These are phyloP conservation scores for Periconia macrospinosa DNA, from an alignment of 2,329 filamentous ascomycete species.

Conservation along the genomic window DNA sequence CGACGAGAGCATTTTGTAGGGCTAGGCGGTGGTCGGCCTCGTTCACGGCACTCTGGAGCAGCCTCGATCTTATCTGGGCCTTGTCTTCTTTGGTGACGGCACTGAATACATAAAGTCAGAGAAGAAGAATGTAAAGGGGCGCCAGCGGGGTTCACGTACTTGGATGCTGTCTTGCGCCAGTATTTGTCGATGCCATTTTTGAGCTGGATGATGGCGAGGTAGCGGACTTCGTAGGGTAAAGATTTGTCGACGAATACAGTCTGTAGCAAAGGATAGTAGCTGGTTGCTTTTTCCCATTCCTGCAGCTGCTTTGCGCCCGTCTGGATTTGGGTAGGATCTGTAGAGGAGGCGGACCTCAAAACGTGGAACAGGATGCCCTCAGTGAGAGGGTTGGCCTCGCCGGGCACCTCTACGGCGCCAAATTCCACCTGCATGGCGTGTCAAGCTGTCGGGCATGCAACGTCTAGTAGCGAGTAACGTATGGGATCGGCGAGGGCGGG, in stretches of 20 bases:
- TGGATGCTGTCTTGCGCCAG: slow-evolving; percentile 81
- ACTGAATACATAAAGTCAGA: slow-evolving; percentile 44
- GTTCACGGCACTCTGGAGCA: slow-evolving; percentile 75
- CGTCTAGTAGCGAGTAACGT: background rate
- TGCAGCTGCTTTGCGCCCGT: slow-evolving; percentile 56
- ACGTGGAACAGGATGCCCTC: slow-evolving; percentile 51
- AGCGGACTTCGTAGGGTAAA: slow-evolving; percentile 75
- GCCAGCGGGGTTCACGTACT: slow-evolving; percentile 45
- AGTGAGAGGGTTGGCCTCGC: slow-evolving; percentile 68
- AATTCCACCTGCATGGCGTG: slow-evolving; percentile 34
- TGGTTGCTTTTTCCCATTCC: slow-evolving; percentile 51
- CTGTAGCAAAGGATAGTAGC: slow-evolving; percentile 59
- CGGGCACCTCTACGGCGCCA: slow-evolving; percentile 71
- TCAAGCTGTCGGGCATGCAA: background rate
- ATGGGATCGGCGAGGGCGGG: background rate
- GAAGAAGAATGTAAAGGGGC: background rate
- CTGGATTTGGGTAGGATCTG: slow-evolving; percentile 53
- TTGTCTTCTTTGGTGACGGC: slow-evolving; percentile 72
- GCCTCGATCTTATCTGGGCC: slow-evolving; percentile 69
- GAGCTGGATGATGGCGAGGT: slow-evolving; percentile 88
- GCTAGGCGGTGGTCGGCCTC: slow-evolving; percentile 77
- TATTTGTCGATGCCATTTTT: slow-evolving; percentile 97
- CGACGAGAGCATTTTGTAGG: slow-evolving; percentile 82
- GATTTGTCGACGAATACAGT: slow-evolving; percentile 79
- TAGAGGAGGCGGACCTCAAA: slow-evolving; percentile 52